Evolutionary conservation across 2,329 filamentous ascomycete genomes (phyloP), one percentile per base, ranked within the genome.

Genomic region (Neofusicoccum umdonicola): DNA sequence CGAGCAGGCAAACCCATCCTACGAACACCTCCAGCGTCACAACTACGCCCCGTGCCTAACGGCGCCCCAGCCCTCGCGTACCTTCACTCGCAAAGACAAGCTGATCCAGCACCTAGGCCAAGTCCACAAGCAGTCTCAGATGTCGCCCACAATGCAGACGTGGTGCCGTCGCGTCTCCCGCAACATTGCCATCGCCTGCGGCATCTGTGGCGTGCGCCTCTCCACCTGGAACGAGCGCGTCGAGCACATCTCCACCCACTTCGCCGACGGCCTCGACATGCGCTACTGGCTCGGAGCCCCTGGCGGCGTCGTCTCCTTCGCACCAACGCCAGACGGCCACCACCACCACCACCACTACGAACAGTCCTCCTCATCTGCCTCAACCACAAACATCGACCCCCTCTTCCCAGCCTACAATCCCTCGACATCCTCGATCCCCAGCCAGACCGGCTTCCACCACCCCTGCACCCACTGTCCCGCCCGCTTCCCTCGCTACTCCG

Each of bases 31-130:
- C 35, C 82, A 83, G 67, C 76, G 76, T 15, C 83, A 85, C 74
- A 82, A 83, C 67, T 83, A 80, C 71, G 74, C 77, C 39, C 74
- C 83, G 5, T 90, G 88, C 70, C 84, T 85, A 66, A 86, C 88
- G 70, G 82, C 85, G 71, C 78, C 79, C 3, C 67, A 79, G 4
- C 76, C 80, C 54, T 87, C 89, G 70, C 82, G 83, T 35, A 82
- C 80, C 0, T 84, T 83, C 67, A 81, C 79, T 57, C 75, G 80
- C 44, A 82, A 83, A 68, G 82, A 84, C 68, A 78, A 83, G 65
- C 79, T 84, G 54, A 78, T 81, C 47, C 81, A 83, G 67, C 82
- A 84, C 68, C 73, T 84, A 22, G 76, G 79, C 35, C 73, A 82
- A 65, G 80, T 81, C 69, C 82, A 84, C 69, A 78, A 79, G 68